phyloP scores from a whole-genome alignment of 192 early-diverging fungal genomes.

The Coemansia brasiliensis region DNA sequence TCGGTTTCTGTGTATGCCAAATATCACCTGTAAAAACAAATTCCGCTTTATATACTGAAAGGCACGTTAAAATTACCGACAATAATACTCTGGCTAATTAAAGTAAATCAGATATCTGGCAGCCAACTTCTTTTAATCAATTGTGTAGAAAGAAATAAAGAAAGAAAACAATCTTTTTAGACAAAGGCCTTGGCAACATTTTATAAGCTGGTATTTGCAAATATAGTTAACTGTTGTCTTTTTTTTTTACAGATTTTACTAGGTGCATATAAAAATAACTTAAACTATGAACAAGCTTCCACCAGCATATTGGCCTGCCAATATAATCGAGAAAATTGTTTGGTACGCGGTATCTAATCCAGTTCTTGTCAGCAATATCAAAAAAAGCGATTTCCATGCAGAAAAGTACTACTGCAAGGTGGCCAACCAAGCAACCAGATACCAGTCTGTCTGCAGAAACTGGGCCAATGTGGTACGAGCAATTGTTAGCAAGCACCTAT shows the following conservation, averaged over 20 bases:
- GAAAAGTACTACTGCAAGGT: no score
- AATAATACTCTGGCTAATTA: no score
- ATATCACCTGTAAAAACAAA: no score
- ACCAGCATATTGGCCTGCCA: neutral
- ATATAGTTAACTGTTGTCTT: neutral
- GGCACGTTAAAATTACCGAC: no score
- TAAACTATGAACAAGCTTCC: neutral
- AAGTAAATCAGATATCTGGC: no score
- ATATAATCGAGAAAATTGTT: constrained; percentile 2
- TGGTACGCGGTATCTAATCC: neutral
- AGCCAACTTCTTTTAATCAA: no score
- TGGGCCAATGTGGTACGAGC: neutral
- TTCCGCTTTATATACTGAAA: no score
- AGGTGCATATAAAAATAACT: neutral
- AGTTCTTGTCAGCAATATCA: no score
- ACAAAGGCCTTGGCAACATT: constrained; percentile 1
- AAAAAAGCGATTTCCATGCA: no score
- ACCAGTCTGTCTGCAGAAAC: constrained; percentile 2
- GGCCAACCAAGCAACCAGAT: neutral
- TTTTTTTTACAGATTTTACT: neutral
- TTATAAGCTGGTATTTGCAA: neutral
- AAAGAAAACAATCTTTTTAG: neutral
- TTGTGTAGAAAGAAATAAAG: neutral
- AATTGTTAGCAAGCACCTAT: neutral
- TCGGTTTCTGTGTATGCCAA: no score